A percentile compares a stretch with the other conserved stretches of the same genome.
These are phyloP conservation scores for Biancaea sappan DNA, from an alignment of 306 rosid species.

Conservation along the genomic window DNA sequence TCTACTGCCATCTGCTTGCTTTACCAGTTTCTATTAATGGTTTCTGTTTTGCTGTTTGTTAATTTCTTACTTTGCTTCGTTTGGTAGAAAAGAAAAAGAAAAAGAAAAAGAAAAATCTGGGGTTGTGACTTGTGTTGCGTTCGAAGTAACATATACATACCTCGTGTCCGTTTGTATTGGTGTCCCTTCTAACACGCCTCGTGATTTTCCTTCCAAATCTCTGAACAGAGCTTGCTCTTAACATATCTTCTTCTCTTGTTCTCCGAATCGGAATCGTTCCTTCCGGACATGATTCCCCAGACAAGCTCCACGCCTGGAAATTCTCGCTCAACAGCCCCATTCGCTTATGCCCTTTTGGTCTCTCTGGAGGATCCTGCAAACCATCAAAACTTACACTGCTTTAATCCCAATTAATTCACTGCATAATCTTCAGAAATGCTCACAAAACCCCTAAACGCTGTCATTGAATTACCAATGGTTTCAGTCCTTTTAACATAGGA, in stretches of 20 bases:
- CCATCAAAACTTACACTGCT: neutral
- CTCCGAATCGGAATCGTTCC: conserved; percentile 96
- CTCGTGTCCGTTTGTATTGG: conserved; percentile 95
- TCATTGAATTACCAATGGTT: conserved; percentile 65
- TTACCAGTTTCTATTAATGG: conserved; percentile 10
- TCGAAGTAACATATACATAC: conserved; percentile 39
- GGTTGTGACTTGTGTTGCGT: neutral
- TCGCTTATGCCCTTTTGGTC: conserved; percentile 53
- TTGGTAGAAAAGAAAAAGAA: neutral
- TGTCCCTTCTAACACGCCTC: conserved; percentile 73
- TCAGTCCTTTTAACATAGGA: conserved; percentile 67
- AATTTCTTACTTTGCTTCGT: neutral
- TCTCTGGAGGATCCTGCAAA: conserved; percentile 82
- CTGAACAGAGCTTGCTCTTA: conserved; percentile 73
- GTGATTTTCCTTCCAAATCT: conserved; percentile 79
- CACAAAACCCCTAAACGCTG: too few species aligned
- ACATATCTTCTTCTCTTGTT: conserved; percentile 73
- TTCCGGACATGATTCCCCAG: conserved; percentile 82
- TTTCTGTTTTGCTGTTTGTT: neutral
- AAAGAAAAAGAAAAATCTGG: neutral
- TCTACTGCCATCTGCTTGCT: conserved; percentile 8
- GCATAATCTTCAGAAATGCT: too few species aligned
- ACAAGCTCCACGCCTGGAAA: conserved; percentile 69
- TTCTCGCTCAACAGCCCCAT: conserved; percentile 41
- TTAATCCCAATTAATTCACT: neutral